Percentiles rank a stretch among this genome's conserved stretches.
These are phyloP conservation scores for Apophysomyces trapeziformis DNA, from an alignment of 371 early-diverging fungal species.

Conservation along the genomic window DNA sequence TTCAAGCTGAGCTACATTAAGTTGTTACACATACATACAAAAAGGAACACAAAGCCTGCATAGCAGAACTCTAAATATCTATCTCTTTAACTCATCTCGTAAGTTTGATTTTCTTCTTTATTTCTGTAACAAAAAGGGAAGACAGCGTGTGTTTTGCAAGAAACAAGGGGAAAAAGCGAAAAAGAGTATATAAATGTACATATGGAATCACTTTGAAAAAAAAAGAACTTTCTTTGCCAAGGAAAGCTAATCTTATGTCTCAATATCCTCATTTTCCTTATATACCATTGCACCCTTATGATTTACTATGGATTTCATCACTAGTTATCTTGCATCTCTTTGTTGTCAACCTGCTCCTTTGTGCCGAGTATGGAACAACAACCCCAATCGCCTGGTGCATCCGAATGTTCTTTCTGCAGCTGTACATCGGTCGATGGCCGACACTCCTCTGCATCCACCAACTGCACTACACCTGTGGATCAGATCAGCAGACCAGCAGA, in stretches of 20 bases:
- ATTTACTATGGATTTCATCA: neutral
- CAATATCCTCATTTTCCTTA: no score
- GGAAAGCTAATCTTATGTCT: no score
- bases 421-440: conserved; percentile 19
- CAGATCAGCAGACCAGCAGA: conserved; percentile 6
- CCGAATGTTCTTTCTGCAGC: conserved; percentile 28
- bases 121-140: no score
- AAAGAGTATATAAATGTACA: no score
- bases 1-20: neutral
- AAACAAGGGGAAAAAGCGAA: no score
- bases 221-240: no score
- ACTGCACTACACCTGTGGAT: conserved; percentile 23
- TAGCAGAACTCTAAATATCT: no score
- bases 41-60: neutral
- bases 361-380: conserved; percentile 2
- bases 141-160: no score
- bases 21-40: neutral
- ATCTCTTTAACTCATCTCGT: neutral
- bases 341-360: neutral
- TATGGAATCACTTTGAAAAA: no score
- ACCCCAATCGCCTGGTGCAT: conserved; percentile 5
- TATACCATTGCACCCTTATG: neutral
- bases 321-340: neutral
- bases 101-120: neutral
- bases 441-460: conserved; percentile 15